phyloP scores from a whole-genome alignment of 2,329 filamentous ascomycete species.

The Anthostomella pinea region DNA sequence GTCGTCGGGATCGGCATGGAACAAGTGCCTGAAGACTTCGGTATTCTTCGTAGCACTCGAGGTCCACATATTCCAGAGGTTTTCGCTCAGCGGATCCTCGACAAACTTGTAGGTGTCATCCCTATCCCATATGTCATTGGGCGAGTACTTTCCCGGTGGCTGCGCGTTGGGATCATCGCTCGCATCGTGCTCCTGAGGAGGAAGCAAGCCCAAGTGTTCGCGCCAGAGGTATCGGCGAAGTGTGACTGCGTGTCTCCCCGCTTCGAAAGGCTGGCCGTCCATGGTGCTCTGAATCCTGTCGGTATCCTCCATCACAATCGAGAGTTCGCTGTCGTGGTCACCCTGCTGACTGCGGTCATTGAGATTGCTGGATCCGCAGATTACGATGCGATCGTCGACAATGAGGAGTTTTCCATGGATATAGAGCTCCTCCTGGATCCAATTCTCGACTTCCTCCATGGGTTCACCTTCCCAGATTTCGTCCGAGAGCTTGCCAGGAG shows the following conservation, averaged over 20 bases:
- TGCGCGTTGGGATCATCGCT: slow-evolving; percentile 68
- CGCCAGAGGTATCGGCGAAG: slow-evolving; percentile 82
- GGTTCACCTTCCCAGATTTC: slow-evolving; percentile 75
- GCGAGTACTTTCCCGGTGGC: slow-evolving; percentile 63
- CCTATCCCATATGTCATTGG: slow-evolving; percentile 60
- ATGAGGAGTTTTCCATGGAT: slow-evolving; percentile 91
- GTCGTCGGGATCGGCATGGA: slow-evolving; percentile 87
- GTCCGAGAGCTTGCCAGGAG: slow-evolving; percentile 56
- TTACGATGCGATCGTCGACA: slow-evolving; percentile 78
- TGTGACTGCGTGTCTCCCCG: slow-evolving; percentile 77
- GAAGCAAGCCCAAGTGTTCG: slow-evolving; percentile 82
- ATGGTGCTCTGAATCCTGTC: slow-evolving; percentile 69
- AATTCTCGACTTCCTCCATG: slow-evolving; percentile 78
- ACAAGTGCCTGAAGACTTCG: slow-evolving; percentile 71
- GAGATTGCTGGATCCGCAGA: slow-evolving; percentile 85
- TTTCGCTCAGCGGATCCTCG: slow-evolving; percentile 66
- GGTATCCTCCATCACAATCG: slow-evolving; percentile 85
- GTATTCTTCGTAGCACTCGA: slow-evolving; percentile 68
- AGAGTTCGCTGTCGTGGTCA: slow-evolving; percentile 85
- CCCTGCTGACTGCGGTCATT: slow-evolving; percentile 90
- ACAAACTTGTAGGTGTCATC: slow-evolving; percentile 65
- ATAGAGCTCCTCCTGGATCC: slow-evolving; percentile 95
- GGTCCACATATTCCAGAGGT: slow-evolving; percentile 69
- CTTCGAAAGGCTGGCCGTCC: slow-evolving; percentile 74
- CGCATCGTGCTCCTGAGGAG: slow-evolving; percentile 68